Percentiles rank a stretch among this genome's conserved stretches.
Evolutionary conservation across 148 eudicot species (phyloP).

Genomic region (Heliosperma pusillum): DNA sequence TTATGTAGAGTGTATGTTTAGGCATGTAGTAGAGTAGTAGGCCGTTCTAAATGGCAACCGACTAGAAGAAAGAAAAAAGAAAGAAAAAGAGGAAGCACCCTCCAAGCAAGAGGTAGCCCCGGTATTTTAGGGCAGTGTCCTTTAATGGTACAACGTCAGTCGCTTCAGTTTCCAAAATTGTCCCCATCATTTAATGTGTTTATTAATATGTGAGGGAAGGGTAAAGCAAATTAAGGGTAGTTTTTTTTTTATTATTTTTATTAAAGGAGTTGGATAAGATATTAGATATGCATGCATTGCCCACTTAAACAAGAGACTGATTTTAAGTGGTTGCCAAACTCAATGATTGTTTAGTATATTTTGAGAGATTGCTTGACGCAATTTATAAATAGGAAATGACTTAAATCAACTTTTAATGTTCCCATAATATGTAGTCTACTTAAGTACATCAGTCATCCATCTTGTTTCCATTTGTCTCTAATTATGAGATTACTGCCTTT

Average conservation of each 20-base stretch:
- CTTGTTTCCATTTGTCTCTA: neutral
- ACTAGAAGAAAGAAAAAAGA: neutral
- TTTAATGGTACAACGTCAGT: constrained; percentile 34
- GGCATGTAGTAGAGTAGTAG: neutral
- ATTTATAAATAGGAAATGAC: constrained; percentile 1
- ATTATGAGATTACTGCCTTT: neutral
- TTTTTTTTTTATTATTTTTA: too few relatives aligned
- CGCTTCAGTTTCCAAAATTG: constrained; percentile 31
- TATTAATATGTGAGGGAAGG: constrained; percentile 6
- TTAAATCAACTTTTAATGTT: constrained; percentile 8
- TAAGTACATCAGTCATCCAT: neutral
- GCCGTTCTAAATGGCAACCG: neutral
- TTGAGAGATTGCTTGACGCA: constrained; percentile 29
- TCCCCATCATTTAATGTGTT: constrained; percentile 30
- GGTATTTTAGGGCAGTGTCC: constrained; percentile 33
- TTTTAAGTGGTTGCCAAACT: constrained; percentile 10
- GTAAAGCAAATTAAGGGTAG: neutral
- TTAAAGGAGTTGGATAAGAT: constrained; percentile 25
- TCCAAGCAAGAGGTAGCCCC: constrained; percentile 20
- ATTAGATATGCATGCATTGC: constrained; percentile 15
- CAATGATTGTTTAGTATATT: constrained; percentile 25
- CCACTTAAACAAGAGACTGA: constrained; percentile 7
- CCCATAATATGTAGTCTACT: constrained; percentile 8
- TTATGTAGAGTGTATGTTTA: neutral
- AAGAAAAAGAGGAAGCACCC: constrained; percentile 11